A percentile compares a stretch with the other conserved stretches of the same genome.
These are phyloP conservation scores for Aphanomyces stellatus DNA, from an alignment of 352 stramenopile species.

Conservation along the genomic window DNA sequence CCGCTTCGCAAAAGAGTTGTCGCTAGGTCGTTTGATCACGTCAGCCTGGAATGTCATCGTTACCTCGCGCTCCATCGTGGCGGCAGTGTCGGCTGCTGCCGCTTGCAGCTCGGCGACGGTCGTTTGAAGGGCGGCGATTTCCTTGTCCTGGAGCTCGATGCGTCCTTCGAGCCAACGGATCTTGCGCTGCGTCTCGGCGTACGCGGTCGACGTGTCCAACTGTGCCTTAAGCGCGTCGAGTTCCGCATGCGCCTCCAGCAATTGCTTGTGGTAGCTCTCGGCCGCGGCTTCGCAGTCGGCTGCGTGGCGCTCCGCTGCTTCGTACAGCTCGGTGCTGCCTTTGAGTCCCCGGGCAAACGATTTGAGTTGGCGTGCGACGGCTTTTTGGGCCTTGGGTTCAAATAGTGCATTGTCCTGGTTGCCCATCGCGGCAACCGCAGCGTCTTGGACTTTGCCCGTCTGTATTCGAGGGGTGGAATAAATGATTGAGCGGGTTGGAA, in stretches of 20 bases:
- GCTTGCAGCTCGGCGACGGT: background rate
- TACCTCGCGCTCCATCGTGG: background rate
- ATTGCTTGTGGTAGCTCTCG: slow-evolving; percentile 5
- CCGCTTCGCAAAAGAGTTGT: slow-evolving; percentile 6
- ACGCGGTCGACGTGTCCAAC: background rate
- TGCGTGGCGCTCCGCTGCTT: slow-evolving; percentile 13
- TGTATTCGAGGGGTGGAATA: background rate
- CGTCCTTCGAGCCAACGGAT: background rate
- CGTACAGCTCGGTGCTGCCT: slow-evolving; percentile 4
- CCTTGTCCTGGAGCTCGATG: background rate
- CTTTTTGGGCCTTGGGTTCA: background rate
- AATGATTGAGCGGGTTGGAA: background rate
- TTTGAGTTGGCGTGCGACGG: background rate
- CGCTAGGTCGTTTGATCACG: background rate
- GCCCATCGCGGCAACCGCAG: background rate
- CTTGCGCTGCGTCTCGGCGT: background rate
- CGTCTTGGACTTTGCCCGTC: background rate
- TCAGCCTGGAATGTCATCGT: no score
- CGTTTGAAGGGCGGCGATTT: background rate
- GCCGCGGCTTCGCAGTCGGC: background rate
- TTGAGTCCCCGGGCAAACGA: slow-evolving; percentile 12
- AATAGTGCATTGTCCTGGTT: background rate
- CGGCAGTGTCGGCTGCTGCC: background rate
- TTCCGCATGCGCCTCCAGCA: background rate
- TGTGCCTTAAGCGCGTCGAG: background rate